Base-by-base conservation (phyloP, 495 filamentous ascomycete genomes). In the Penicillium pancosmium region DNA sequence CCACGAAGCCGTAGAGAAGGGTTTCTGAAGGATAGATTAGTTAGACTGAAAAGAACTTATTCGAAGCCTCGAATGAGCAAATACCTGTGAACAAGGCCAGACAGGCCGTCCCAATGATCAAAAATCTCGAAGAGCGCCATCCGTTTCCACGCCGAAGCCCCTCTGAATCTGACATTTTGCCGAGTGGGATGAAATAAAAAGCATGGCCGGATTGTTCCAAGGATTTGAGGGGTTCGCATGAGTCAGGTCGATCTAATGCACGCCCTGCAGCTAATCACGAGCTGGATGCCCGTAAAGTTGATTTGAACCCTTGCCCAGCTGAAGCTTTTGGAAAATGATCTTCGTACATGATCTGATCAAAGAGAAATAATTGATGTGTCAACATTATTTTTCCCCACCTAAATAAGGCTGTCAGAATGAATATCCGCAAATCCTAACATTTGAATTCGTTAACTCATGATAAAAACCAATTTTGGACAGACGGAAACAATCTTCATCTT, bases 1-100 rank as follows among this genome's bases (percentile, higher is more conserved):
- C 65, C n/a, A 68, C 21, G 48, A 64, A 70, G 21, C 65, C 56
- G 46, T 64, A 70, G 23, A 70, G 68, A 11, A 70, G 62, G 2
- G 56, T 58, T 56, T 48, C 46, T 48, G 21, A 44, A 44, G 9
- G 5, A 38, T 27, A 25, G 46, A 48, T 21, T 48, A 48, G 46
- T 48, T 7, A 27, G 18, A 31, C 11, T 23, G 11, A 48, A 23
- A 25, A 9, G 3, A 48, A 48, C 23, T 31, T 46, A 1, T 25
- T 27, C 9, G 1, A 27, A 27, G 46, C 27, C 27, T 31, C 1
- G 27, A 19, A 48, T 10, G 11, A 27, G 18, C 0, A 5, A 25
- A 27, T 48, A 48, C 46, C 46, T 13, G 46, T 48, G 23, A 48
- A 48, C 21, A 48, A 48, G 15, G 46, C 21, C 46, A 48, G 46